These are phyloP conservation scores for Aspergillus texensis DNA, from an alignment of 2,329 filamentous ascomycete genomes.

Conservation along the genomic window DNA sequence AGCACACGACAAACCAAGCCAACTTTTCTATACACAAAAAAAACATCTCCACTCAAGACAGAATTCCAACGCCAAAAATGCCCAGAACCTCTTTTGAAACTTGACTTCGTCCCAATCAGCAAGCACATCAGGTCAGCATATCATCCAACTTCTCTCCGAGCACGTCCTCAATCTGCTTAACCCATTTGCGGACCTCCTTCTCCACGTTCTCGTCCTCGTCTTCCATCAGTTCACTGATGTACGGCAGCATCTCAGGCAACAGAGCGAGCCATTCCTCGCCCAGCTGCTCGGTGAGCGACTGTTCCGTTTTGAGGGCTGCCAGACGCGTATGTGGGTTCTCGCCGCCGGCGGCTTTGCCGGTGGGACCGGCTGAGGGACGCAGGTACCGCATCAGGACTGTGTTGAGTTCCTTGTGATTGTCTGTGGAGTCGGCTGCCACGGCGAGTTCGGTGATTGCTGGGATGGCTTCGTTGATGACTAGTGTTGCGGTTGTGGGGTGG, in stretches of 20 bases:
- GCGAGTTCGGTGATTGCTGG: slow-evolving; percentile 80
- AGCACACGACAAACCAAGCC: not conserved
- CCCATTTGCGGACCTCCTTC: slow-evolving; percentile 85
- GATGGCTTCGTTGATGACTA: slow-evolving; percentile 61
- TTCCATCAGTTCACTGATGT: slow-evolving; percentile 93
- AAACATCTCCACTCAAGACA: not conserved
- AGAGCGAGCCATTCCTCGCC: slow-evolving; percentile 93
- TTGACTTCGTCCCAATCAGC: not conserved
- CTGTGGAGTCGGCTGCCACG: slow-evolving; percentile 76
- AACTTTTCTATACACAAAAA: not conserved
- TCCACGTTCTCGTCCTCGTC: slow-evolving; percentile 96
- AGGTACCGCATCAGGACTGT: slow-evolving; percentile 74
- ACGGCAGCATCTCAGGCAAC: slow-evolving; percentile 92
- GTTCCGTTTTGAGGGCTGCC: slow-evolving; percentile 79
- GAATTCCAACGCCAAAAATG: not conserved
- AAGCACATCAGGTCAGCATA: slow-evolving; percentile 76
- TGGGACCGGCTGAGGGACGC: slow-evolving; percentile 54
- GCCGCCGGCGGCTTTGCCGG: slow-evolving; percentile 33
- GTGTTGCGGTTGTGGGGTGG: slow-evolving; percentile 44
- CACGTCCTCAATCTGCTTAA: slow-evolving; percentile 83
- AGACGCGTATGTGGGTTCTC: slow-evolving; percentile 73
- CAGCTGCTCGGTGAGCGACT: slow-evolving; percentile 74
- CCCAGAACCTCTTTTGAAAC: not conserved
- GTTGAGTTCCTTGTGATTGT: slow-evolving; percentile 92
- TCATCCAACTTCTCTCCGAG: slow-evolving; percentile 87